Evolutionary conservation across 2,329 filamentous ascomycete genomes (phyloP).

Genomic region (Diatrype stigma): DNA sequence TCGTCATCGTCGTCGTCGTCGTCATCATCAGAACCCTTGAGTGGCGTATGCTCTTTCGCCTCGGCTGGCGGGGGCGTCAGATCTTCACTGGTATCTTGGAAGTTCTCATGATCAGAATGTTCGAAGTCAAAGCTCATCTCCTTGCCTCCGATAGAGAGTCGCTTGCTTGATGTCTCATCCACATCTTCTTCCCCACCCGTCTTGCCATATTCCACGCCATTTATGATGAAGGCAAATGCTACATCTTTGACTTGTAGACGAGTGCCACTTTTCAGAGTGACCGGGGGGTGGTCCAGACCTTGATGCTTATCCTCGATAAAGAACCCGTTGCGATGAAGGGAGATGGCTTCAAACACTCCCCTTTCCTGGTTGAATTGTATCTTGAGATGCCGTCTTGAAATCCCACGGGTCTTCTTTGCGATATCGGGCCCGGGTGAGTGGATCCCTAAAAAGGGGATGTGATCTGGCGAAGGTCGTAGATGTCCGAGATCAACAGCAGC

Average conservation of each 20-base stretch:
- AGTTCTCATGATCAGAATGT: slow-evolving; percentile 53
- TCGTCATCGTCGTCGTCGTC: slow-evolving; percentile 37
- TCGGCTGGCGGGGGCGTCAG: slow-evolving; percentile 32
- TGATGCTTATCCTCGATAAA: slow-evolving; percentile 61
- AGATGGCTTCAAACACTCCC: slow-evolving; percentile 61
- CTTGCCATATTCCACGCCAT: slow-evolving; percentile 53
- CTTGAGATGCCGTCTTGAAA: slow-evolving; percentile 69
- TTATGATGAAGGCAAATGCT: slow-evolving; percentile 64
- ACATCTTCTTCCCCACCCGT: slow-evolving; percentile 56
- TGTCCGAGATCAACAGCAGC: slow-evolving; percentile 56
- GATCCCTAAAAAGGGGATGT: slow-evolving; percentile 65
- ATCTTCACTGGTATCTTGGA: slow-evolving; percentile 53
- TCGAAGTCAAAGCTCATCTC: slow-evolving; percentile 74
- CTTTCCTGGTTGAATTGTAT: slow-evolving; percentile 65
- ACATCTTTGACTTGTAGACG: slow-evolving; percentile 70
- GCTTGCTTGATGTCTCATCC: slow-evolving; percentile 44
- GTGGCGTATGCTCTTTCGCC: slow-evolving; percentile 38
- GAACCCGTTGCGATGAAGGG: slow-evolving; percentile 62
- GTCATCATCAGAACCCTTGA: slow-evolving; percentile 18
- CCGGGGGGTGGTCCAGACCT: slow-evolving; percentile 42
- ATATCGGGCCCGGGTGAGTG: slow-evolving; percentile 64
- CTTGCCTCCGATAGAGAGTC: slow-evolving; percentile 55
- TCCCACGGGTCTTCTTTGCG: slow-evolving; percentile 62
- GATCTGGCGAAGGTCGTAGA: slow-evolving; percentile 56
- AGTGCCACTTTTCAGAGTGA: slow-evolving; percentile 59